A percentile compares a stretch with the other conserved stretches of the same genome.
phyloP scores from a whole-genome alignment of 305 asterid genomes.

The Caryopteris hybrid region DNA sequence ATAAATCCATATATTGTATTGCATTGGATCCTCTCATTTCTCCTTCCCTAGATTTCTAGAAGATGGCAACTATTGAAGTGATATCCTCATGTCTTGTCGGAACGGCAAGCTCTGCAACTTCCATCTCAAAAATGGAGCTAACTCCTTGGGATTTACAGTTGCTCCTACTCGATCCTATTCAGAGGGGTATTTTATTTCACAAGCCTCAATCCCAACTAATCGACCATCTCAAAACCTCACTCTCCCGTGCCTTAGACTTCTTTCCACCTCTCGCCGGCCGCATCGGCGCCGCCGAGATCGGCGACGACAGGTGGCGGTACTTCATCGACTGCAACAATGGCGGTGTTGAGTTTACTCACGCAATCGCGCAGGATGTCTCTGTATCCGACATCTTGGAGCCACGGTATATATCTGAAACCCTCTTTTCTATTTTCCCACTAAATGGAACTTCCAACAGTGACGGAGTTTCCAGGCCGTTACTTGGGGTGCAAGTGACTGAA shows the following conservation, averaged over 20 bases:
- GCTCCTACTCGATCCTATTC: slow-evolving; percentile 28
- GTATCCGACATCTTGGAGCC: slow-evolving; percentile 24
- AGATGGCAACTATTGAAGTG: slow-evolving; percentile 15
- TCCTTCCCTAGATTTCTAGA: neutral
- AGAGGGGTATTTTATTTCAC: slow-evolving; percentile 31
- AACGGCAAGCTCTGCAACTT: slow-evolving; percentile 6
- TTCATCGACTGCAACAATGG: slow-evolving; percentile 32
- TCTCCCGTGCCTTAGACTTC: slow-evolving; percentile 30
- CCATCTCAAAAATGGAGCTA: slow-evolving; percentile 18
- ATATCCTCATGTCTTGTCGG: slow-evolving; percentile 20
- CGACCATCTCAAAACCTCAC: slow-evolving; percentile 29
- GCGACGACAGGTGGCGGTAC: slow-evolving; percentile 2
- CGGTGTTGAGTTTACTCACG: slow-evolving; percentile 21
- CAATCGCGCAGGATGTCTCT: slow-evolving; percentile 2
- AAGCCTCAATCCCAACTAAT: slow-evolving; percentile 19
- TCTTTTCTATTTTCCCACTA: slow-evolving; percentile 29
- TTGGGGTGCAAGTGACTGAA: slow-evolving; percentile 26
- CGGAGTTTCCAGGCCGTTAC: slow-evolving; percentile 23
- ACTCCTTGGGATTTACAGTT: slow-evolving; percentile 38
- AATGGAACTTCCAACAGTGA: neutral
- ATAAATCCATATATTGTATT: no score
- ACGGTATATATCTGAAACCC: slow-evolving; percentile 22
- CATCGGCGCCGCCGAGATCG: neutral
- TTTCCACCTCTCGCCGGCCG: slow-evolving; percentile 45
- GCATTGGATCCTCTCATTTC: no score